phyloP scores from a whole-genome alignment of 2,329 filamentous ascomycete species.

The Pestalotiopsis sp. region DNA sequence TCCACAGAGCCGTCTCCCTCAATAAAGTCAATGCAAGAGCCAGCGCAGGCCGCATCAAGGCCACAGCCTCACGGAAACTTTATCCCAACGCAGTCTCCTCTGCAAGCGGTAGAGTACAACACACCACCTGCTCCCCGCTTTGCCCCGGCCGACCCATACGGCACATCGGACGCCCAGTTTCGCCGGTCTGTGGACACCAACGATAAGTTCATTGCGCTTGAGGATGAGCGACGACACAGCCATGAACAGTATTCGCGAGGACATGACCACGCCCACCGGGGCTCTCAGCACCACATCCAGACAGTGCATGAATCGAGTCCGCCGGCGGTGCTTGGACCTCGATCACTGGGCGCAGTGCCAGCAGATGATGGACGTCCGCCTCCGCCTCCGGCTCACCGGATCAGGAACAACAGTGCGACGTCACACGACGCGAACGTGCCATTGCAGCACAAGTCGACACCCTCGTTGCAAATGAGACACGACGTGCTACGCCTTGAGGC shows the following conservation, averaged over 20 bases:
- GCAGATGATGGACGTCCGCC: conserved; percentile 45
- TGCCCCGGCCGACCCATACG: conserved; percentile 38
- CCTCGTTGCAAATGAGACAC: conserved; percentile 56
- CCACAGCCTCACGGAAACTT: conserved; percentile 44
- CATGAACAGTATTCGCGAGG: conserved; percentile 32
- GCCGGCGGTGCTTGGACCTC: conserved; percentile 26
- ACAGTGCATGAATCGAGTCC: conserved; percentile 20
- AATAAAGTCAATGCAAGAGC: conserved; percentile 38
- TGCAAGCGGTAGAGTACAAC: conserved; percentile 53
- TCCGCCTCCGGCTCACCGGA: conserved; percentile 56
- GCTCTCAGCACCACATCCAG: conserved; percentile 19
- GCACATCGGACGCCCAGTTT: conserved; percentile 28
- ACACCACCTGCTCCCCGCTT: conserved; percentile 35
- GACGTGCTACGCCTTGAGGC: conserved; percentile 59
- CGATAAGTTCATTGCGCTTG: conserved; percentile 25
- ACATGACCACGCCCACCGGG: conserved; percentile 23
- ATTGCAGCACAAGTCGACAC: conserved; percentile 40
- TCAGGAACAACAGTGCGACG: conserved; percentile 43
- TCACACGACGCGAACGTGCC: conserved; percentile 44
- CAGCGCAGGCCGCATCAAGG: conserved; percentile 47
- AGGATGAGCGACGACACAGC: conserved; percentile 31
- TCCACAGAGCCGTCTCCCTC: conserved; percentile 48
- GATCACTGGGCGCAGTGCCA: conserved; percentile 26
- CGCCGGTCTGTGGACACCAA: conserved; percentile 22
- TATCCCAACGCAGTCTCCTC: conserved; percentile 52